These are phyloP conservation scores for Lichtheimia ornata DNA, from an alignment of 371 early-diverging fungal genomes.

Conservation along the genomic window DNA sequence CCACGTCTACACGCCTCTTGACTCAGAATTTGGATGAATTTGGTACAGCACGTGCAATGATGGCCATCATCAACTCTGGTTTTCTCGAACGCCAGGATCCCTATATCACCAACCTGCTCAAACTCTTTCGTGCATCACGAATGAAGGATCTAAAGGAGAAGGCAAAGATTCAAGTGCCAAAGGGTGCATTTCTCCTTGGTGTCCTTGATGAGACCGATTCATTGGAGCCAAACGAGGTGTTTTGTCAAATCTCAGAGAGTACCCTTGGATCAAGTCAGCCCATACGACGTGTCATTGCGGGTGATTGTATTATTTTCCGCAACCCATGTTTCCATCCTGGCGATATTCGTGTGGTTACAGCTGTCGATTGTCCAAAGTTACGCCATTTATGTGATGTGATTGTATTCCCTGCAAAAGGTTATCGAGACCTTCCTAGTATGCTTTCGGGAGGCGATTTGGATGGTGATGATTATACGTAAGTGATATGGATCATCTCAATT, in stretches of 20 bases:
- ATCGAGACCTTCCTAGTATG: slow-evolving; percentile 75
- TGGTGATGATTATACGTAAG: slow-evolving; percentile 75
- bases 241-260: slow-evolving; percentile 55
- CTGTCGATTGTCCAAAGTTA: slow-evolving; percentile 63
- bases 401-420: slow-evolving; percentile 79
- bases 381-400: slow-evolving; percentile 69
- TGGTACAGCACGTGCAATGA: slow-evolving; percentile 54
- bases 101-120: slow-evolving; percentile 56
- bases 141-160: slow-evolving; percentile 70
- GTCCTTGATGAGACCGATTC: slow-evolving; percentile 76
- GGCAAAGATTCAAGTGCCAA: slow-evolving; percentile 67
- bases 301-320: slow-evolving; percentile 60
- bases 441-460: slow-evolving; percentile 87
- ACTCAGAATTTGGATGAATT: slow-evolving; percentile 55
- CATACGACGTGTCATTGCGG: slow-evolving; percentile 38
- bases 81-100: slow-evolving; percentile 59
- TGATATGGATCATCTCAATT: neutral
- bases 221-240: slow-evolving; percentile 71
- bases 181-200: slow-evolving; percentile 75
- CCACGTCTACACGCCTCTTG: slow-evolving; percentile 51
- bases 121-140: slow-evolving; percentile 52
- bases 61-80: slow-evolving; percentile 58
- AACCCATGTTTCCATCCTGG: slow-evolving; percentile 88
- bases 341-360: slow-evolving; percentile 71
- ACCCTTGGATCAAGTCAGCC: slow-evolving; percentile 7